Evolutionary conservation across 1,139 yeast genomes (phyloP).

Genomic region (Geotrichum macrosporum): DNA sequence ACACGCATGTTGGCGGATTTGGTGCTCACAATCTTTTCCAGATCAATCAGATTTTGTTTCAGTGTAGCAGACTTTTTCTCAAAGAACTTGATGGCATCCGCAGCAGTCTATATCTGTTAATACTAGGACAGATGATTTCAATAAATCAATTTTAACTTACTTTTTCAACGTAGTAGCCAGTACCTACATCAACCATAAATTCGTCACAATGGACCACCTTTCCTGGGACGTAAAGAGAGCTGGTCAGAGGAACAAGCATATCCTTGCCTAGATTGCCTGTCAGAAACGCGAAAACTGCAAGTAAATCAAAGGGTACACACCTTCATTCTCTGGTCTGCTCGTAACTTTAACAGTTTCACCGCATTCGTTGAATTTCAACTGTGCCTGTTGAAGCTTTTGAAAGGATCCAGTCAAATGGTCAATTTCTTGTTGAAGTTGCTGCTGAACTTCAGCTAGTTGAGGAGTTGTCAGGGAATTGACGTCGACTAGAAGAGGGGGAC

Average conservation of each 20-base stretch:
- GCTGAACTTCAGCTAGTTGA: conserved; percentile 78
- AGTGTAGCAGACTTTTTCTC: conserved; percentile 68
- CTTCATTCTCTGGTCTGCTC: conserved; percentile 44
- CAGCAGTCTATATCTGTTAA: conserved; percentile 38
- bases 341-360: conserved; percentile 61
- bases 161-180: conserved; percentile 91
- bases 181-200: conserved; percentile 90
- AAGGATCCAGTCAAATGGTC: conserved; percentile 81
- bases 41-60: conserved; percentile 65
- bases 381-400: conserved; percentile 81
- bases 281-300: no score
- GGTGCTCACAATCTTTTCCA: conserved; percentile 59
- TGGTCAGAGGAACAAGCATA: conserved; percentile 79
- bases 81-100: conserved; percentile 70
- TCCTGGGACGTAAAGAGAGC: conserved; percentile 89
- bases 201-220: conserved; percentile 41
- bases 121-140: not conserved
- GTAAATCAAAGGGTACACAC: conserved; percentile 21
- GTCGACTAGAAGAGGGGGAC: conserved; percentile 44
- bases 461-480: conserved; percentile 70
- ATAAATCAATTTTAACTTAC: conserved; percentile 23
- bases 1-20: conserved; percentile 35
- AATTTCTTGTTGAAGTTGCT: conserved; percentile 78
- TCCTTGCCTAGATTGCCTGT: conserved; percentile 41
- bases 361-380: conserved; percentile 77